phyloP scores from a whole-genome alignment of 176 grass and related monocot genomes.

The Ensete glaucum region DNA sequence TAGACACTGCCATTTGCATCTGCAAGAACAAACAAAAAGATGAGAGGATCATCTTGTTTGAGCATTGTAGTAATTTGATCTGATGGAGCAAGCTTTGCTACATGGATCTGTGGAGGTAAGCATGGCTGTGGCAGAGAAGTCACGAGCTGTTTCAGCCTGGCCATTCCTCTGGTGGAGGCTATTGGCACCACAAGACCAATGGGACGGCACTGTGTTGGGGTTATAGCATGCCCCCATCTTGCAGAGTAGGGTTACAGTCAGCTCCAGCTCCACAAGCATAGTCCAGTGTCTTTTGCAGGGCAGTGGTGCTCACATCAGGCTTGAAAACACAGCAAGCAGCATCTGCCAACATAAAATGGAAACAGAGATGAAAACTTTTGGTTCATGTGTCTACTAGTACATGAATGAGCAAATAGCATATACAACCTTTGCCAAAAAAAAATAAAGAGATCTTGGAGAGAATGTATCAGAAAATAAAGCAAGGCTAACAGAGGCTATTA shows the following conservation, averaged over 20 bases:
- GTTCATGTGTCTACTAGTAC: too few relatives aligned
- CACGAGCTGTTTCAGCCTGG: background rate
- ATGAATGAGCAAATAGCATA: too few relatives aligned
- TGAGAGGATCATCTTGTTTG: background rate
- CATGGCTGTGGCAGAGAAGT: background rate
- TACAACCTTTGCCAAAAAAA: too few relatives aligned
- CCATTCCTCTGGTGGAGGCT: conserved; percentile 7
- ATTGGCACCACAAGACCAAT: conserved; percentile 1
- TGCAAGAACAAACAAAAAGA: background rate
- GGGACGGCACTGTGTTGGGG: background rate
- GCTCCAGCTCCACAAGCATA: conserved; percentile 13
- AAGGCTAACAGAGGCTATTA: too few relatives aligned
- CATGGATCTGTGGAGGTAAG: background rate
- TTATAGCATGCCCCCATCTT: background rate
- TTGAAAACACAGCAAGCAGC: conserved; percentile 9
- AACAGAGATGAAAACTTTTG: background rate
- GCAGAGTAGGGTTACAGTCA: background rate
- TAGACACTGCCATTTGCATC: background rate
- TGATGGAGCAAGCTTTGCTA: background rate
- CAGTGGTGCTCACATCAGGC: background rate
- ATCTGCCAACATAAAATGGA: background rate
- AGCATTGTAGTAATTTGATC: background rate
- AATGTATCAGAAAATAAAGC: too few relatives aligned
- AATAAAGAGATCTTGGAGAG: too few relatives aligned
- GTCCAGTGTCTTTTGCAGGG: conserved; percentile 11